A percentile compares a stretch with the other conserved stretches of the same genome.
Evolutionary conservation across 495 filamentous ascomycete species (phyloP).

Genomic region (Friedmanniomyces endolithicus): DNA sequence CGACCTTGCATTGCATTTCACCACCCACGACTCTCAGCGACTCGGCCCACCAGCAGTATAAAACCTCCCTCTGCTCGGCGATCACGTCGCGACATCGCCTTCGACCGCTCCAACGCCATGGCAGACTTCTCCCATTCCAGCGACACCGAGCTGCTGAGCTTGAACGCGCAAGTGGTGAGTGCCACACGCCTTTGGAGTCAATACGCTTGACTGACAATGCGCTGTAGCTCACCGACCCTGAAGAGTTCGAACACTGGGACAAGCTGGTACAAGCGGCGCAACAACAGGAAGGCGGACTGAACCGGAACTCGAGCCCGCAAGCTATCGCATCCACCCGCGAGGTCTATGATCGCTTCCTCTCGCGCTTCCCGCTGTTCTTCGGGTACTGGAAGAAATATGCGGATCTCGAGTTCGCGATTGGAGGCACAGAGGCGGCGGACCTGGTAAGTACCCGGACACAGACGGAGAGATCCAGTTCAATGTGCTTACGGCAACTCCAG

Average conservation of each 20-base stretch:
- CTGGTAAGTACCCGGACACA: slow-evolving; percentile 50
- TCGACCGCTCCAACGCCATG: slow-evolving; percentile 11
- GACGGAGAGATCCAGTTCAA: too few species aligned
- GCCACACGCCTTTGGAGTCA: neutral
- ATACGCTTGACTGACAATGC: neutral
- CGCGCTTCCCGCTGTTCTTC: slow-evolving; percentile 90
- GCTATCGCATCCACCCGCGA: slow-evolving; percentile 74
- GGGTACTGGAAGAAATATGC: slow-evolving; percentile 99
- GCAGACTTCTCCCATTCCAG: slow-evolving; percentile 57
- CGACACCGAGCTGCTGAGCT: slow-evolving; percentile 69
- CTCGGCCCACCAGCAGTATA: too few species aligned
- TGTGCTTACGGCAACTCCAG: slow-evolving; percentile 25
- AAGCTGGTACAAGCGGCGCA: slow-evolving; percentile 75
- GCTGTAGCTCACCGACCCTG: slow-evolving; percentile 48
- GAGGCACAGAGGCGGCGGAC: slow-evolving; percentile 92
- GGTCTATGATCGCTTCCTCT: slow-evolving; percentile 82
- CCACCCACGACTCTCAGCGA: too few species aligned
- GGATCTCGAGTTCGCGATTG: slow-evolving; percentile 91
- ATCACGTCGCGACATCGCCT: too few species aligned
- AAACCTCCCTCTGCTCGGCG: too few species aligned
- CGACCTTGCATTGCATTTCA: too few species aligned
- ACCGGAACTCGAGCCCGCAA: slow-evolving; percentile 89
- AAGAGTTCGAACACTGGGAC: slow-evolving; percentile 94
- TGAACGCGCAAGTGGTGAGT: slow-evolving; percentile 67
- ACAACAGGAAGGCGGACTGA: slow-evolving; percentile 80